Evolutionary conservation across 2,329 filamentous ascomycete genomes (phyloP), one percentile per base, ranked within the genome.

Genomic region (Orbilia ellipsospora): DNA sequence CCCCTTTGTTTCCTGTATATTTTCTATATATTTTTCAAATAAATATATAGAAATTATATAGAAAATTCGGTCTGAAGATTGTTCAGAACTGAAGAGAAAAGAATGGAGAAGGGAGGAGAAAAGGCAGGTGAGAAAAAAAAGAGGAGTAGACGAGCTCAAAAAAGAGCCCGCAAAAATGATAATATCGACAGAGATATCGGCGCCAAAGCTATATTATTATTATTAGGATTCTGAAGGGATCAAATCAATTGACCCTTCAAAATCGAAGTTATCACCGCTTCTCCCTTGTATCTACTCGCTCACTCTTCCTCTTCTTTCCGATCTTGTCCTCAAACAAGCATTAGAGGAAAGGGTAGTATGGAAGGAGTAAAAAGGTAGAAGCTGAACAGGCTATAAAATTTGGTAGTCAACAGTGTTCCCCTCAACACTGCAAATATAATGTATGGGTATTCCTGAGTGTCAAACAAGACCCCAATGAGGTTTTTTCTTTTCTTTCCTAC

Each of bases 181-280:
- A 36, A 7, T 36, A 36, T 36, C 31, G 31, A 36, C 6, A 36
- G 31, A 36, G 44, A 48, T 15, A 48, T 18, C 15, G 44, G 42
- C 45, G 20, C 52, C 10, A 23, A n/a, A 50, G 36, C 7, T n/a
- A 55, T 31, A 56, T 52, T 45, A 36, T 36, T 36, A 36, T 10
- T 36, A 36, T 36, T 7, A 42, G 63, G 56, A 59, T 57, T 28
- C 18, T 36, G 66, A 56, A 42, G 63, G 57, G 57, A 67, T 67
- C 70, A 68, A 36, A 56, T 36, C 59, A 59, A 74, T 74, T 74
- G 70, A 67, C 62, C 63, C 64, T 55, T 44, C 62, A 67, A 67
- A 74, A 48, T 15, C 16, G 55, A 55, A 50, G 63, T 36, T 60
- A 45, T 62, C 59, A 20, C 44, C 8, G 8, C 51, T 44, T 42